Percentiles rank a stretch among this genome's conserved stretches.
phyloP scores from a whole-genome alignment of 345 rosid species.

The Kernera saxatilis region DNA sequence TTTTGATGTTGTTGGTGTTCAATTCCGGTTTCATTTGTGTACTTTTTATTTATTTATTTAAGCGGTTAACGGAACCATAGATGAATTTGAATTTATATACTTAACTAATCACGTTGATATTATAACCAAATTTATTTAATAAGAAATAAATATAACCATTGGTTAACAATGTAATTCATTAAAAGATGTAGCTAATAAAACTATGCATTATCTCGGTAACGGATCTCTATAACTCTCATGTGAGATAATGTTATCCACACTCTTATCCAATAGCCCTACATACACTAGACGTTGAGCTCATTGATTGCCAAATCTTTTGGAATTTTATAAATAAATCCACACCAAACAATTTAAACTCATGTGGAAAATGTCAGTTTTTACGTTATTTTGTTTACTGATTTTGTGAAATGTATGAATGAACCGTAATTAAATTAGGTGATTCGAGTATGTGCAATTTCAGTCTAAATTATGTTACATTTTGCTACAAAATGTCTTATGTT shows the following conservation, averaged over 20 bases:
- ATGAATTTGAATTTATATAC: not conserved
- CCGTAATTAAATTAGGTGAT: not conserved
- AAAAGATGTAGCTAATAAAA: not conserved
- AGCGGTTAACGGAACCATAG: not conserved
- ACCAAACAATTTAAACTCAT: not conserved
- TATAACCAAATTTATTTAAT: not conserved
- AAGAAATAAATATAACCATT: not conserved
- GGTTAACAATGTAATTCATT: not conserved
- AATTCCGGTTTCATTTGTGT: not conserved
- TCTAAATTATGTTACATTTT: not conserved
- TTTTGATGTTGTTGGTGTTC: not conserved
- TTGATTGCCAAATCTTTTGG: conserved; percentile 10
- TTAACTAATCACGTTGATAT: not conserved
- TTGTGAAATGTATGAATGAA: not conserved
- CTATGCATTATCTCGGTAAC: not conserved
- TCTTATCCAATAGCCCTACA: conserved; percentile 16
- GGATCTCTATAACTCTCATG: conserved; percentile 5
- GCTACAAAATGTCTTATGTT: not conserved
- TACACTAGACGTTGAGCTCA: conserved; percentile 16
- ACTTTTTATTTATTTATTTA: not conserved
- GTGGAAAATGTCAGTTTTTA: not conserved
- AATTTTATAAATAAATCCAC: not conserved
- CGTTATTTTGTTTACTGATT: not conserved
- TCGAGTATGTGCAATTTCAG: not conserved
- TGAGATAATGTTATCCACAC: conserved; percentile 21